These are phyloP conservation scores for Pseudopediastrum boryanum DNA, from an alignment of 139 green algal species.

Conservation along the genomic window DNA sequence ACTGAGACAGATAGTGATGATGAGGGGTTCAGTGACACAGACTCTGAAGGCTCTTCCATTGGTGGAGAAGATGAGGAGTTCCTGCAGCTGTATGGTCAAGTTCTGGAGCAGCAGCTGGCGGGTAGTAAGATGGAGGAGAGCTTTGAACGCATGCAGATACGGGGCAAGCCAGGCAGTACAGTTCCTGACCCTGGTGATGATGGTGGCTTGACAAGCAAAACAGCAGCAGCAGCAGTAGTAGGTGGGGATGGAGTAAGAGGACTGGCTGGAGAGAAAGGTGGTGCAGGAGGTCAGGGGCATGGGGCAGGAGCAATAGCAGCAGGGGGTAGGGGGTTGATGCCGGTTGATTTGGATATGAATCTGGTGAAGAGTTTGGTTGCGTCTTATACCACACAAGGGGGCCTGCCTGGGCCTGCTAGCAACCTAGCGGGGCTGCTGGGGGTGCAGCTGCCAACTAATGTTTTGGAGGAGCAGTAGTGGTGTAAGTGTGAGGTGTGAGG, in stretches of 20 bases:
- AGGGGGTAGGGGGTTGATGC: constrained; percentile 33
- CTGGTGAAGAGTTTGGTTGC: constrained; percentile 75
- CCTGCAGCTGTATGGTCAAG: constrained; percentile 56
- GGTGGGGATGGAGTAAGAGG: not conserved
- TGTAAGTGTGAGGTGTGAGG: not conserved
- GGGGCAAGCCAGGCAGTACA: constrained; percentile 4
- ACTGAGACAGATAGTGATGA: constrained; percentile 65
- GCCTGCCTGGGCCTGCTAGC: constrained; percentile 76
- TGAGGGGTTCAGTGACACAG: no score
- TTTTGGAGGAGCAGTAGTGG: constrained; percentile 13
- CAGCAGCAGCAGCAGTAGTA: not conserved
- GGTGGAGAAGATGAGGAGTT: constrained; percentile 44
- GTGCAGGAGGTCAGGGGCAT: not conserved
- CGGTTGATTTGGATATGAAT: constrained; percentile 79
- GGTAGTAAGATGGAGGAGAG: constrained; percentile 44
- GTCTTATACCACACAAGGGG: constrained; percentile 72
- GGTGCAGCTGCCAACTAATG: constrained; percentile 58
- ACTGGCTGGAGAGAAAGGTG: not conserved
- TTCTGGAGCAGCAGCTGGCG: constrained; percentile 59
- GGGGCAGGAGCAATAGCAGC: not conserved
- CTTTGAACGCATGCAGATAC: constrained; percentile 43
- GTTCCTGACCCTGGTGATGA: not conserved
- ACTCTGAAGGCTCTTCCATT: no score
- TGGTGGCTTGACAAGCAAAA: not conserved
- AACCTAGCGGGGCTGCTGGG: constrained; percentile 78